phyloP scores from a whole-genome alignment of 2,329 filamentous ascomycete genomes.

The Geosmithia flava region DNA sequence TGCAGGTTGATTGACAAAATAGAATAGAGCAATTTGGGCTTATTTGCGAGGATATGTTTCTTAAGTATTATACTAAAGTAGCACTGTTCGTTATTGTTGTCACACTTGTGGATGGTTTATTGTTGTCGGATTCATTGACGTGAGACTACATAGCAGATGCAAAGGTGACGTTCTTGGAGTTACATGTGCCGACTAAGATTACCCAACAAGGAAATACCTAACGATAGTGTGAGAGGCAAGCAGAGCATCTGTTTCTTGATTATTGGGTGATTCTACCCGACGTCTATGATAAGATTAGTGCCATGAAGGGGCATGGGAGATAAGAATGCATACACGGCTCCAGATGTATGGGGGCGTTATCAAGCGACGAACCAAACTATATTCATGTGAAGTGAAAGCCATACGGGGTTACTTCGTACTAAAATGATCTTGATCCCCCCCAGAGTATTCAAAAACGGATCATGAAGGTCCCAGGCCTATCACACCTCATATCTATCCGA shows the following conservation, averaged over 20 bases:
- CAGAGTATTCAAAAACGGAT: neutral
- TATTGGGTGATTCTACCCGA: neutral
- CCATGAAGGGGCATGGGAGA: neutral
- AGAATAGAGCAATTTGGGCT: neutral
- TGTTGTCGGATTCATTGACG: neutral
- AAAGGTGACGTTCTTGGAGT: neutral
- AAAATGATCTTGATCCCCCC: neutral
- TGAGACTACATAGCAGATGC: neutral
- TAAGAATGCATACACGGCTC: neutral
- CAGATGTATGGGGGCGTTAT: neutral
- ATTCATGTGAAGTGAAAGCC: neutral
- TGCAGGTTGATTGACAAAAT: neutral
- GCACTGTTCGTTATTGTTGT: neutral
- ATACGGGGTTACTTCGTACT: neutral
- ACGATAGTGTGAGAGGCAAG: neutral
- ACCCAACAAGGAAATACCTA: neutral
- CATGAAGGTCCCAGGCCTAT: neutral
- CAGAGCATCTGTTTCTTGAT: neutral
- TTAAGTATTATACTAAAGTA: too few species aligned
- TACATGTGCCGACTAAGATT: neutral
- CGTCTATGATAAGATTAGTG: neutral
- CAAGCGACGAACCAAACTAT: neutral
- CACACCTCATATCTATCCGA: constrained; percentile 33
- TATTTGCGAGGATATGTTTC: neutral
- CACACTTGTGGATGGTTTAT: neutral